phyloP scores from a whole-genome alignment of 331 rosid genomes.

The Acacia concinna region DNA sequence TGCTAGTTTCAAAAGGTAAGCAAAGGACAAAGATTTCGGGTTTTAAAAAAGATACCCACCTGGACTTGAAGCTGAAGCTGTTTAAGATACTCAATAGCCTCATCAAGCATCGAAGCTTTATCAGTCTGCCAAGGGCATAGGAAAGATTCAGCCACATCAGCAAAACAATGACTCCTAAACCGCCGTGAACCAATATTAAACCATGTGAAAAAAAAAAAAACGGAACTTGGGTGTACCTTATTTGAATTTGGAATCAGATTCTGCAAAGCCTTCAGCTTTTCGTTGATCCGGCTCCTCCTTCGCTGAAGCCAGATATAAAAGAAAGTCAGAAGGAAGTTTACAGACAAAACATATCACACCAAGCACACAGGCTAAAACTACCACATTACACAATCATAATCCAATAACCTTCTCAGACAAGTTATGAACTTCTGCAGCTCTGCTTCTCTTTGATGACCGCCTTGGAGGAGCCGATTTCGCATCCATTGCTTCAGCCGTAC shows the following conservation, averaged over 20 bases:
- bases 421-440: slow-evolving; percentile 73
- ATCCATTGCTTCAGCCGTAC: slow-evolving; percentile 42
- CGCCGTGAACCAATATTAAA: background rate
- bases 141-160: background rate
- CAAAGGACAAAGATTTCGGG: background rate
- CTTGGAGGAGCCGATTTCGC: slow-evolving; percentile 32
- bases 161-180: slow-evolving; percentile 2
- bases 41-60: slow-evolving; percentile 28
- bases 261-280: slow-evolving; percentile 69
- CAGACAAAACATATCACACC: background rate
- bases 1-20: background rate
- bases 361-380: background rate
- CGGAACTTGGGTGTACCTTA: slow-evolving; percentile 38
- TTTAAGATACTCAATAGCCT: slow-evolving; percentile 67
- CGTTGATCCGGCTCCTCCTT: slow-evolving; percentile 64
- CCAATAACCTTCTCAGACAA: slow-evolving; percentile 58
- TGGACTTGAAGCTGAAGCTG: slow-evolving; percentile 76
- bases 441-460: slow-evolving; percentile 57
- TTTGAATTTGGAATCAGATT: slow-evolving; percentile 66
- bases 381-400: background rate
- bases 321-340: background rate
- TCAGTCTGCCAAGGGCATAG: slow-evolving; percentile 45
- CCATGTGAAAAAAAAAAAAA: background rate
- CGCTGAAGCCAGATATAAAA: slow-evolving; percentile 34
- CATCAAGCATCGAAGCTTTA: slow-evolving; percentile 70